phyloP scores from a whole-genome alignment of 768 basidiomycete species.

The Lentinula raphanica region DNA sequence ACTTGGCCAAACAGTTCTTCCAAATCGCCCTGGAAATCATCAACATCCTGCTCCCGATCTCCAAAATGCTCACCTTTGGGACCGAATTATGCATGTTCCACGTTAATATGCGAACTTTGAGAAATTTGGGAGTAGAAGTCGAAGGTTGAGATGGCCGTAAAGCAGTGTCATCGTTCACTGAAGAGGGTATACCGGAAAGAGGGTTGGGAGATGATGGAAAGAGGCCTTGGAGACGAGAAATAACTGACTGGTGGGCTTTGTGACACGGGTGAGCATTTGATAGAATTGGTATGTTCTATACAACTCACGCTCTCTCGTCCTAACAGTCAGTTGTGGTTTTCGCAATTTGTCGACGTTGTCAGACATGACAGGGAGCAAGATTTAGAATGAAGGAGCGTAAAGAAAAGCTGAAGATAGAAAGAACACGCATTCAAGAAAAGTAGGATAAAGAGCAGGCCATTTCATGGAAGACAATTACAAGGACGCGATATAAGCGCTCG shows the following conservation, averaged over 20 bases:
- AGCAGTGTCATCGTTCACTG: slow-evolving; percentile 10
- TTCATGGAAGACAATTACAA: not conserved
- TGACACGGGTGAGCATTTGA: not conserved
- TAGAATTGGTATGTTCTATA: not conserved
- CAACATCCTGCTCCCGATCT: slow-evolving; percentile 12
- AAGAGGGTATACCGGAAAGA: not conserved
- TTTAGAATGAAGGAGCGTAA: not conserved
- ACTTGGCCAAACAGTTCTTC: slow-evolving; percentile 66
- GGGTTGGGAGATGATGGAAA: slow-evolving; percentile 35
- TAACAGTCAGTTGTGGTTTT: slow-evolving; percentile 2
- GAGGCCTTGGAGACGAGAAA: slow-evolving; percentile 48
- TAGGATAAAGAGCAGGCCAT: not conserved
- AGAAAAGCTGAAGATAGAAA: not conserved
- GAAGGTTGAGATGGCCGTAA: slow-evolving; percentile 18
- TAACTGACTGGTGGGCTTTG: slow-evolving; percentile 33
- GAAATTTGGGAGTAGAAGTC: slow-evolving; percentile 30
- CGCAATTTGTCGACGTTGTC: not conserved
- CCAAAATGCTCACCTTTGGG: slow-evolving; percentile 46
- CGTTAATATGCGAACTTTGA: slow-evolving; percentile 67
- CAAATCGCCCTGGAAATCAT: slow-evolving; percentile 56
- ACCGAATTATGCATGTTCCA: slow-evolving; percentile 88
- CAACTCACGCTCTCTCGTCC: not conserved
- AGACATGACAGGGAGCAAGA: not conserved
- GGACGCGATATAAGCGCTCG: not conserved
- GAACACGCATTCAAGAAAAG: not conserved